These are phyloP conservation scores for Lathyrus sativus DNA, from an alignment of 306 rosid genomes.

Conservation along the genomic window DNA sequence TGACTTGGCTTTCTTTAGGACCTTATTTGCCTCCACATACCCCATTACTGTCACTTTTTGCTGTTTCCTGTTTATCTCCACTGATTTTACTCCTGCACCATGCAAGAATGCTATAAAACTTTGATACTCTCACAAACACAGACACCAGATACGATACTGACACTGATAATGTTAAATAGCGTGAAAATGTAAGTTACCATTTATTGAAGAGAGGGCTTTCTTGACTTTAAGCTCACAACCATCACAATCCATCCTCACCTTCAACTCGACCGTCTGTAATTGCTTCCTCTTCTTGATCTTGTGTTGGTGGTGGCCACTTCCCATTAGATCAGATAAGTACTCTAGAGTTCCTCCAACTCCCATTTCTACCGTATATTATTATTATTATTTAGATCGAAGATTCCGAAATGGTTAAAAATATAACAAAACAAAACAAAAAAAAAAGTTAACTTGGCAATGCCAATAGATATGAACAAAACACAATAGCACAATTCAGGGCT, in stretches of 20 bases:
- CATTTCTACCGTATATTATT: conserved; percentile 45
- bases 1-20: conserved; percentile 79
- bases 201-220: conserved; percentile 72
- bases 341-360: conserved; percentile 81
- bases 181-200: conserved; percentile 47
- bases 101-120: neutral
- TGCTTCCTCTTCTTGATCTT: conserved; percentile 69
- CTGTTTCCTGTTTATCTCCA: conserved; percentile 84
- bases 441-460: too few relatives aligned
- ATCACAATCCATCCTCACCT: conserved; percentile 91
- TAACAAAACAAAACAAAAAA: too few relatives aligned
- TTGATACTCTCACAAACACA: neutral
- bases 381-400: neutral
- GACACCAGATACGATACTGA: neutral
- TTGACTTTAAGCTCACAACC: conserved; percentile 94
- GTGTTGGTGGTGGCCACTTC: conserved; percentile 44
- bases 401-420: too few relatives aligned
- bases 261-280: conserved; percentile 80
- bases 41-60: conserved; percentile 89
- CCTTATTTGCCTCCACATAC: conserved; percentile 75
- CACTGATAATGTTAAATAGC: neutral
- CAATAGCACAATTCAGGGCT: neutral
- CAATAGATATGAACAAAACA: too few relatives aligned
- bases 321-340: conserved; percentile 74
- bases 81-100: conserved; percentile 73